Evolutionary conservation across 805 yeast species (phyloP).

Genomic region (Pichia phayaonensis): DNA sequence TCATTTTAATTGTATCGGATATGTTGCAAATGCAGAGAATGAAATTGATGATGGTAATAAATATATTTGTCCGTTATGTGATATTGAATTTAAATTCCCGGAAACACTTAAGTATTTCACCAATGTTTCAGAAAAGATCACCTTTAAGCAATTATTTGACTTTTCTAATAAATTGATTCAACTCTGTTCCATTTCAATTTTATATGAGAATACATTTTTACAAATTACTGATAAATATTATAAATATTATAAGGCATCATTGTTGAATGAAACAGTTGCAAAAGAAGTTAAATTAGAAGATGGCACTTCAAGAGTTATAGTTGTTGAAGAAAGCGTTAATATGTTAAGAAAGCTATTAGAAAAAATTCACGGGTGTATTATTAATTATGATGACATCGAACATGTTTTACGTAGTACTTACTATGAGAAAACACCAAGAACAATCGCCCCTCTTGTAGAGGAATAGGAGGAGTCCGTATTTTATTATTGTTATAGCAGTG

Average conservation of each 20-base stretch:
- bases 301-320: not conserved
- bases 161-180: not conserved
- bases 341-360: not conserved
- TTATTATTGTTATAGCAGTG: not conserved
- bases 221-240: not conserved
- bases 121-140: not conserved
- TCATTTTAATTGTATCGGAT: slow-evolving; percentile 50
- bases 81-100: slow-evolving; percentile 21
- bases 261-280: not conserved
- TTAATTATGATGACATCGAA: not conserved
- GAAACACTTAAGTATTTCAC: slow-evolving; percentile 15
- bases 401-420: not conserved
- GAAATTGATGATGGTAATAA: slow-evolving; percentile 20
- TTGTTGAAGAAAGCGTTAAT: not conserved
- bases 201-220: slow-evolving; percentile 1
- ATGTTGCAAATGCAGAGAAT: slow-evolving; percentile 19
- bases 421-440: not conserved
- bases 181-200: not conserved
- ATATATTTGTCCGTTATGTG: slow-evolving; percentile 52
- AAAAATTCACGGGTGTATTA: slow-evolving; percentile 2
- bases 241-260: not conserved
- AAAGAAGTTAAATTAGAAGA: not conserved
- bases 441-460: not conserved
- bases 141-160: not conserved
- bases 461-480: not conserved